Percentiles rank a stretch among this genome's conserved stretches.
phyloP scores from a whole-genome alignment of 2,329 filamentous ascomycete species.

The Graphilbum ipis-grandicollis region DNA sequence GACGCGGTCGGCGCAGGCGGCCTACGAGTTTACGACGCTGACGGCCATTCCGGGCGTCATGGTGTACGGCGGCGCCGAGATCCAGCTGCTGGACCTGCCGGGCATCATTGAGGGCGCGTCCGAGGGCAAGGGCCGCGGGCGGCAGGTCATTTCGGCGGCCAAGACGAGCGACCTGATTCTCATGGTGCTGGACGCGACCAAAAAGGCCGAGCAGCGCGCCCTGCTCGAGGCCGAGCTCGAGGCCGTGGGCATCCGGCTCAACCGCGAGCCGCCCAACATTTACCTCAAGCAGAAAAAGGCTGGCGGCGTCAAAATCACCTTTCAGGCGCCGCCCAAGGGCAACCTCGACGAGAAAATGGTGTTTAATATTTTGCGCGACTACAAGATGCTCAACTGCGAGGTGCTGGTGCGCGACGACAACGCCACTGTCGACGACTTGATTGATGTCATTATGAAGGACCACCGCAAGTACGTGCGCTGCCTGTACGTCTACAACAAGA shows the following conservation, averaged over 20 bases:
- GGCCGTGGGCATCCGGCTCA: constrained; percentile 84
- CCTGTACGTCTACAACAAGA: constrained; percentile 99
- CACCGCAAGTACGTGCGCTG: constrained; percentile 93
- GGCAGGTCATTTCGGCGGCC: constrained; percentile 92
- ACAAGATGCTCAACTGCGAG: constrained; percentile 97
- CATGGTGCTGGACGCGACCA: constrained; percentile 95
- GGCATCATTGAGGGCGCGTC: constrained; percentile 96
- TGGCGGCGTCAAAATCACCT: constrained; percentile 97
- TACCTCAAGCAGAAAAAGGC: constrained; percentile 93
- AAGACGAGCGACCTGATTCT: constrained; percentile 96
- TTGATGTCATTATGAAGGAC: constrained; percentile 98
- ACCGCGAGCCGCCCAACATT: constrained; percentile 91
- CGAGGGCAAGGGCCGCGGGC: constrained; percentile 86
- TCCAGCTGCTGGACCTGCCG: constrained; percentile 91
- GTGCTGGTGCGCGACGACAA: constrained; percentile 90
- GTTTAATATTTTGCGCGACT: constrained; percentile 92
- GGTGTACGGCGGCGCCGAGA: constrained; percentile 94
- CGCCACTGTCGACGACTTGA: constrained; percentile 92
- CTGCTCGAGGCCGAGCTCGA: constrained; percentile 85
- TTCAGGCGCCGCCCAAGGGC: constrained; percentile 66
- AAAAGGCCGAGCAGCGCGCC: constrained; percentile 81
- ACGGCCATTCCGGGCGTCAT: constrained; percentile 95
- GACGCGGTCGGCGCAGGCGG: constrained; percentile 87
- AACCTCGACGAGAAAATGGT: constrained; percentile 94
- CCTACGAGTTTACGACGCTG: constrained; percentile 93